Evolutionary conservation across 805 yeast species (phyloP).

Genomic region (Starmerella geochares): DNA sequence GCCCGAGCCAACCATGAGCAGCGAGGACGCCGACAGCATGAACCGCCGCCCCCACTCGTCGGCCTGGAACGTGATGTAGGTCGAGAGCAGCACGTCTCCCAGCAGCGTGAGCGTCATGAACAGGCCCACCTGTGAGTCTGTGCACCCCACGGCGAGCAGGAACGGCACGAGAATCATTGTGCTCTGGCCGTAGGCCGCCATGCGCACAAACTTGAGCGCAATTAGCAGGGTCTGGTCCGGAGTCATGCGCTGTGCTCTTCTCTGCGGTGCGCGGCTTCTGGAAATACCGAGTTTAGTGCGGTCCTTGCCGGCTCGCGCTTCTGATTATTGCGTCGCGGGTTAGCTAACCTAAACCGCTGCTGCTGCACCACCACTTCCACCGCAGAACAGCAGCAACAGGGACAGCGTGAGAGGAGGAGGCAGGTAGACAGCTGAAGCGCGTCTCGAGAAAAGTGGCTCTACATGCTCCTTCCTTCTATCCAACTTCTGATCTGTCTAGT

Average conservation of each 20-base stretch:
- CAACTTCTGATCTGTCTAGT: too few relatives aligned
- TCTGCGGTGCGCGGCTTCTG: not conserved
- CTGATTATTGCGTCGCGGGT: not conserved
- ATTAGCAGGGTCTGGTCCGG: constrained; percentile 55
- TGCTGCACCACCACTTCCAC: too few relatives aligned
- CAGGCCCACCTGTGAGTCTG: constrained; percentile 54
- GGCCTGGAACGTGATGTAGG: constrained; percentile 65
- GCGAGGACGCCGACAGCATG: constrained; percentile 53
- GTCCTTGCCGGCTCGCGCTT: too few relatives aligned
- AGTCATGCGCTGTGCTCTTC: not conserved
- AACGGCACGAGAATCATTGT: constrained; percentile 68
- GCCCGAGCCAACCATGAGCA: constrained; percentile 63
- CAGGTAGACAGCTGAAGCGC: too few relatives aligned
- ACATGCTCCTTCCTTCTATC: too few relatives aligned
- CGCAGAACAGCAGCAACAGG: too few relatives aligned
- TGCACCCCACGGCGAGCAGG: constrained; percentile 44
- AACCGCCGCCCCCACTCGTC: constrained; percentile 57
- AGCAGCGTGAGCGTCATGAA: constrained; percentile 73
- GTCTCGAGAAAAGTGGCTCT: too few relatives aligned
- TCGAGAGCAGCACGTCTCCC: constrained; percentile 69
- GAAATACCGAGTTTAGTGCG: too few relatives aligned
- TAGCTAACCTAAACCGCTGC: too few relatives aligned
- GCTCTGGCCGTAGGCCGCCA: constrained; percentile 67
- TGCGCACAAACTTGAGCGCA: constrained; percentile 57
- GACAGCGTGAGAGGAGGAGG: too few relatives aligned